Conservation (phyloP, 1,139 yeast species). For the Debaryomyces sp. region DNA sequence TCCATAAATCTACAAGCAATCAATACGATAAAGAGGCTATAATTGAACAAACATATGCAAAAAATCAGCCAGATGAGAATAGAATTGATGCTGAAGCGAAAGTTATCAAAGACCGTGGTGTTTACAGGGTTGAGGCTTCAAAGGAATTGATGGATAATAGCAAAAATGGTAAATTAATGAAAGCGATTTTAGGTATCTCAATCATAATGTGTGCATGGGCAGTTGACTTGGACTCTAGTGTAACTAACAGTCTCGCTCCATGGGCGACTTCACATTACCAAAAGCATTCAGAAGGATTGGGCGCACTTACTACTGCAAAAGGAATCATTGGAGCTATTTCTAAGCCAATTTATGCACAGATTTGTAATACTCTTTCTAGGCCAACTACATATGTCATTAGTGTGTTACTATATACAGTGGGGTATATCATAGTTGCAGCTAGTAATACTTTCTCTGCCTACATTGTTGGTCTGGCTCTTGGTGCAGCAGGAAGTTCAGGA, state of each 20-base stretch:
- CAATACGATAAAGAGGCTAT: neutral
- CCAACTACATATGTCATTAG: conserved; percentile 24
- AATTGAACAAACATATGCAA: neutral
- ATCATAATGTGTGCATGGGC: neutral
- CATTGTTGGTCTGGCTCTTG: conserved; percentile 29
- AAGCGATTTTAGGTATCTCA: neutral
- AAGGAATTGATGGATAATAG: neutral
- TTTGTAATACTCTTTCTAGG: conserved; percentile 33
- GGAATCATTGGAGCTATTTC: conserved; percentile 28
- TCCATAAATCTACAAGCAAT: neutral
- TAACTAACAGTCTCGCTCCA: neutral
- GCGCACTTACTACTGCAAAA: conserved; percentile 25
- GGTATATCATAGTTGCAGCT: conserved; percentile 27
- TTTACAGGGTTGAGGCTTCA: neutral
- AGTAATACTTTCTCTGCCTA: conserved; percentile 28
- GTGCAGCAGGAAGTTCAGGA: conserved; percentile 28
- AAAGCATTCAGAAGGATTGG: conserved; percentile 2
- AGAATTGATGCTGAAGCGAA: neutral
- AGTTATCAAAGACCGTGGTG: neutral
- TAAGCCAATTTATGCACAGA: conserved; percentile 30
- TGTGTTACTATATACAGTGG: conserved; percentile 24
- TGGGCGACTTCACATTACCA: neutral
- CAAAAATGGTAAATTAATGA: neutral
- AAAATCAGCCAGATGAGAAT: neutral
- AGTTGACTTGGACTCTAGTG: neutral